Base-by-base conservation (phyloP, 768 basidiomycete genomes). In the Boletus rubescentipes region DNA sequence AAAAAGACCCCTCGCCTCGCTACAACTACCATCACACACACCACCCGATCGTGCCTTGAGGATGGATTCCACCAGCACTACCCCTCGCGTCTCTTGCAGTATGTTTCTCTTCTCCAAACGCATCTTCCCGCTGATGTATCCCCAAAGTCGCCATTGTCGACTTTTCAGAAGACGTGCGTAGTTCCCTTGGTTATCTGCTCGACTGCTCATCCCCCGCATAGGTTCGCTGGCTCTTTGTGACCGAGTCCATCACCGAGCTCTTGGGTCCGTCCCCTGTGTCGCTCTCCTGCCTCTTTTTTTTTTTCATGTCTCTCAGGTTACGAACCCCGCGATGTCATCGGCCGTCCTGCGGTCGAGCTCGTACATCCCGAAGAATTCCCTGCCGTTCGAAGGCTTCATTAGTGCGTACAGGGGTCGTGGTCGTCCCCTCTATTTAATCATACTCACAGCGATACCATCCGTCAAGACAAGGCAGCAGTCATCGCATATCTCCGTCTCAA, bases 51-150 rank as follows among this genome's bases (percentile, higher is more conserved):
- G 40, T 51, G 34, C 30, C 49, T 45, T 11, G 43, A 38, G 32
- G 40, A 70, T 81, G 78, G 76, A 83, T 57, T 62, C 69, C 49
- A 55, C 53, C 1, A 34, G 41, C 18, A 63, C 62, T 21, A 76
- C 78, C n/a, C 85, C 86, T 41, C 81, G 80, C 60, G 78, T 91
- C 36, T 91, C 89, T 30, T 91, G 89, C 79, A 91, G 89, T 90
- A 54, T 49, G 86, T 81, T n/a, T 34, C 12, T 54, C 57, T 38
- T 18, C 36, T 51, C 38, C 23, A 26, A n/a, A 9, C n/a, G 15
- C 16, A 23, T 20, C 30, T 5, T 15, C 16, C n/a, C 14, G 36
- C 58, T 68, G 20, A 70, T 35, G 16, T 31, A 12, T 20, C 12
- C 21, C 45, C 21, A 8, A 64, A 90, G 89, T 91, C 55, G 87